A percentile compares a stretch with the other conserved stretches of the same genome.
phyloP scores from a whole-genome alignment of 23 red algal species.

The Agarophyton chilense region DNA sequence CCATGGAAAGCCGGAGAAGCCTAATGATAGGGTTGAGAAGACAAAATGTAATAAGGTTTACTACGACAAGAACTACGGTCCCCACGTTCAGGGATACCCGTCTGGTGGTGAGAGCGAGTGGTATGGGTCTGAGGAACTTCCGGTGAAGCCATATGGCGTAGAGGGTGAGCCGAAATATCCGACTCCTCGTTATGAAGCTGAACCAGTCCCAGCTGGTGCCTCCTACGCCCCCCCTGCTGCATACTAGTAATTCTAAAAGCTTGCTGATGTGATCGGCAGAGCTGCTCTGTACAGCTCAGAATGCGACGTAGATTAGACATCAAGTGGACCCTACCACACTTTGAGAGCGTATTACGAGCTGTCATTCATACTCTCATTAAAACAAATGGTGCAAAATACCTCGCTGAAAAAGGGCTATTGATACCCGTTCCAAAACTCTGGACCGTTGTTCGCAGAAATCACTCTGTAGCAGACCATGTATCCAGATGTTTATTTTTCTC shows the following conservation, averaged over 20 bases:
- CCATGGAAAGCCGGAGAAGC: slow-evolving; percentile 52
- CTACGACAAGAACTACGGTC: slow-evolving; percentile 51
- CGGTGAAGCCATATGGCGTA: slow-evolving; percentile 45
- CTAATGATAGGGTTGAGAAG: slow-evolving; percentile 4
- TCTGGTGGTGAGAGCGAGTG: slow-evolving; percentile 27
- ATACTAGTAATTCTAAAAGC: neutral
- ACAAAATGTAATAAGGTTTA: slow-evolving; percentile 1
- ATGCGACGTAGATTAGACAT: neutral
- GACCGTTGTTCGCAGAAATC: too few species aligned
- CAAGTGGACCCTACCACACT: neutral
- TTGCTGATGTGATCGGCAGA: neutral
- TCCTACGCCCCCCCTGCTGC: neutral
- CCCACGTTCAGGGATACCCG: slow-evolving; percentile 47
- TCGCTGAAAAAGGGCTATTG: too few species aligned
- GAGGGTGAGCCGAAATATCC: slow-evolving; percentile 10
- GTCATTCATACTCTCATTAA: neutral
- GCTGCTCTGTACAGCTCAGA: neutral
- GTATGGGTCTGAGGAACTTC: slow-evolving; percentile 34
- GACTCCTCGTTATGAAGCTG: neutral
- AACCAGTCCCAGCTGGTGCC: neutral
- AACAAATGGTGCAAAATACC: too few species aligned
- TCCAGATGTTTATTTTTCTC: too few species aligned
- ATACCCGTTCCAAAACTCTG: too few species aligned
- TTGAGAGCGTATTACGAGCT: neutral
- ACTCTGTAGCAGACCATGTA: too few species aligned